Percentiles rank a stretch among this genome's conserved stretches.
phyloP scores from a whole-genome alignment of 306 rosid species.

The Cicer cuneatum region DNA sequence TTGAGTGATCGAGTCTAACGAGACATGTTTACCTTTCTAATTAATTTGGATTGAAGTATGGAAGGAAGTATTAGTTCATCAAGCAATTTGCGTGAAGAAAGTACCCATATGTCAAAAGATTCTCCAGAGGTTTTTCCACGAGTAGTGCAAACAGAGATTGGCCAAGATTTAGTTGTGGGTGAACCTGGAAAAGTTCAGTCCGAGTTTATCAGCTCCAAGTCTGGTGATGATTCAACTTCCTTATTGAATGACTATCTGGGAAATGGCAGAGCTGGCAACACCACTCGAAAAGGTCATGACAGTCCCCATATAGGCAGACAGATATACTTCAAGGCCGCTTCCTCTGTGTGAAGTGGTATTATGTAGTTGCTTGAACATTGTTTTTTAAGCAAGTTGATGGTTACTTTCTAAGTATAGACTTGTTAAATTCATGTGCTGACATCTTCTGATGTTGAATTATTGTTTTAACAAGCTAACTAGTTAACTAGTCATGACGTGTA shows the following conservation, averaged over 20 bases:
- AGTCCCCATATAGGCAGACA: conserved; percentile 50
- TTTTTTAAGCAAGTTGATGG: conserved; percentile 34
- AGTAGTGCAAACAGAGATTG: conserved; percentile 49
- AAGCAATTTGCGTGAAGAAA: conserved; percentile 63
- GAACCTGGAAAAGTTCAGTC: conserved; percentile 50
- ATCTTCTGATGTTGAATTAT: conserved; percentile 4
- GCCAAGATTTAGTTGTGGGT: conserved; percentile 53
- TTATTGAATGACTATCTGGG: conserved; percentile 43
- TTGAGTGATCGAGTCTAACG: conserved; percentile 6
- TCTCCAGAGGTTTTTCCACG: conserved; percentile 52
- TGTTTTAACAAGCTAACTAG: conserved; percentile 26
- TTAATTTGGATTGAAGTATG: conserved; percentile 50
- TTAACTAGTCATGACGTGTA: conserved; percentile 31
- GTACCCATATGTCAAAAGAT: conserved; percentile 48
- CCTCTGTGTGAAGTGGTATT: conserved; percentile 38
- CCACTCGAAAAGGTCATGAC: conserved; percentile 56
- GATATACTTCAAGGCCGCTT: conserved; percentile 32
- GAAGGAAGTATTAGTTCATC: conserved; percentile 59
- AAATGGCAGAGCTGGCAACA: conserved; percentile 53
- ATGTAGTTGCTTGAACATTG: conserved; percentile 31
- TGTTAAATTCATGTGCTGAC: conserved; percentile 18
- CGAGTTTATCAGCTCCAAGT: conserved; percentile 49
- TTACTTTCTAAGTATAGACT: conserved; percentile 13
- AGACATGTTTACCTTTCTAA: conserved; percentile 34
- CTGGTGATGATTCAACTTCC: conserved; percentile 50